Evolutionary conservation across 805 yeast genomes (phyloP).

Genomic region (Wickerhamiella occidentalis): DNA sequence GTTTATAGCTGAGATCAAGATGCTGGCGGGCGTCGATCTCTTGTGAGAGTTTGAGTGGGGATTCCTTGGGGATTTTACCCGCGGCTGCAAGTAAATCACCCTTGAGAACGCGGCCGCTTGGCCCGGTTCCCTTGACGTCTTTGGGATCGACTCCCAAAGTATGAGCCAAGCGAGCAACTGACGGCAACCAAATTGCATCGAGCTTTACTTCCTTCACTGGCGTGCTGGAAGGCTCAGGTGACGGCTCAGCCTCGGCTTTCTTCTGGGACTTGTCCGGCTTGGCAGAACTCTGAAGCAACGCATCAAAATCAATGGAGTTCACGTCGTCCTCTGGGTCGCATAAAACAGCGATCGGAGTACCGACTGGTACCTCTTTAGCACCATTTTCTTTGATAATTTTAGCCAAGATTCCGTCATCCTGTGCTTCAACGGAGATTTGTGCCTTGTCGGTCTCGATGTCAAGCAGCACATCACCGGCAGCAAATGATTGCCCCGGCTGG

Average conservation of each 20-base stretch:
- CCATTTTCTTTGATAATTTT: conserved; percentile 62
- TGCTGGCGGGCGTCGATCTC: conserved; percentile 45
- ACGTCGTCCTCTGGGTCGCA: conserved; percentile 87
- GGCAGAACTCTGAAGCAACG: conserved; percentile 20
- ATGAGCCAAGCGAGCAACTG: conserved; percentile 49
- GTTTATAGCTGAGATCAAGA: conserved; percentile 52
- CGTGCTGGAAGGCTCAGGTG: conserved; percentile 7
- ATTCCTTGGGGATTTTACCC: conserved; percentile 53
- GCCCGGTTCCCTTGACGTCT: conserved; percentile 71
- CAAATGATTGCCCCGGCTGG: conserved; percentile 58
- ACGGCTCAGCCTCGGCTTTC: background rate
- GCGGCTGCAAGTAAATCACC: conserved; percentile 84
- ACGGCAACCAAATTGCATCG: conserved; percentile 7
- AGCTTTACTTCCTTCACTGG: background rate
- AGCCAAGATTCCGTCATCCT: conserved; percentile 82
- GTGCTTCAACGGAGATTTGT: conserved; percentile 92
- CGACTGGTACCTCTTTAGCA: conserved; percentile 68
- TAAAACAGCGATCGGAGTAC: conserved; percentile 74
- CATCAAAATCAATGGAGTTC: conserved; percentile 47
- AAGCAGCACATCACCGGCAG: conserved; percentile 88
- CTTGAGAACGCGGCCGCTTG: conserved; percentile 72
- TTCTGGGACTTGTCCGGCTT: background rate
- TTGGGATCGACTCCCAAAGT: conserved; percentile 58
- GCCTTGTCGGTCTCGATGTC: conserved; percentile 98
- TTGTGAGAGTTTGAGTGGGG: conserved; percentile 42